A percentile compares a stretch with the other conserved stretches of the same genome.
Evolutionary conservation across 331 rosid genomes (phyloP).

Genomic region (Pyrus hybrid): DNA sequence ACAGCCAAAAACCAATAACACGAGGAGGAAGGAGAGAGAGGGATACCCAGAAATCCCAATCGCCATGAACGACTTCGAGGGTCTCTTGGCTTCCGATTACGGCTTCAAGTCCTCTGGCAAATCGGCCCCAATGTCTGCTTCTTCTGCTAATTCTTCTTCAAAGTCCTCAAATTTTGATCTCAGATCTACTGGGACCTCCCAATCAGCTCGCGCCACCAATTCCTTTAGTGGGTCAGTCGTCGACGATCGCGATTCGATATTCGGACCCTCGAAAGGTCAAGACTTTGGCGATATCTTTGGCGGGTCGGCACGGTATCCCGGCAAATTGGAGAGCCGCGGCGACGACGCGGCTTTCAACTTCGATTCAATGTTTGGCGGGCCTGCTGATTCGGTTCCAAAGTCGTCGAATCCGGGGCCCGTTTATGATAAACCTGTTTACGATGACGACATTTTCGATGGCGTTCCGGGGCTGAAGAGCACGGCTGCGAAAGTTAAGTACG

Average conservation of each 20-base stretch:
- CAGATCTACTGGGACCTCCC: constrained; percentile 53
- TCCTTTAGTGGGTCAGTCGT: constrained; percentile 30
- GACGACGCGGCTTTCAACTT: constrained; percentile 48
- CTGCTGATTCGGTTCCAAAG: constrained; percentile 33
- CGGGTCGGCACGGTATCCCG: constrained; percentile 24
- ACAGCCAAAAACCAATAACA: not conserved
- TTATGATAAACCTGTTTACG: constrained; percentile 33
- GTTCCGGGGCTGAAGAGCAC: constrained; percentile 69
- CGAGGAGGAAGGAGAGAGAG: not conserved
- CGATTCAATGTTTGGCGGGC: constrained; percentile 50
- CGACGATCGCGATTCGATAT: constrained; percentile 42
- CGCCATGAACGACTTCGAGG: constrained; percentile 78
- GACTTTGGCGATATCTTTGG: constrained; percentile 17
- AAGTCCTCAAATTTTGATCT: constrained; percentile 49
- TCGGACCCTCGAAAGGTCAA: constrained; percentile 28
- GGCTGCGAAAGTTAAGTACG: constrained; percentile 31
- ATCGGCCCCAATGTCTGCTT: constrained; percentile 59
- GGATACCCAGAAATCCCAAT: not conserved
- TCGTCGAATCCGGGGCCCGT: constrained; percentile 35
- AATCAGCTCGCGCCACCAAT: constrained; percentile 36
- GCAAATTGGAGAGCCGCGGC: constrained; percentile 42
- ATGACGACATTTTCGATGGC: constrained; percentile 73
- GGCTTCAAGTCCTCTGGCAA: constrained; percentile 70
- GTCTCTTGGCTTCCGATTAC: constrained; percentile 58
- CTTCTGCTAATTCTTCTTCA: constrained; percentile 15